phyloP scores from a whole-genome alignment of 306 rosid species.

The Begonia masoniana region DNA sequence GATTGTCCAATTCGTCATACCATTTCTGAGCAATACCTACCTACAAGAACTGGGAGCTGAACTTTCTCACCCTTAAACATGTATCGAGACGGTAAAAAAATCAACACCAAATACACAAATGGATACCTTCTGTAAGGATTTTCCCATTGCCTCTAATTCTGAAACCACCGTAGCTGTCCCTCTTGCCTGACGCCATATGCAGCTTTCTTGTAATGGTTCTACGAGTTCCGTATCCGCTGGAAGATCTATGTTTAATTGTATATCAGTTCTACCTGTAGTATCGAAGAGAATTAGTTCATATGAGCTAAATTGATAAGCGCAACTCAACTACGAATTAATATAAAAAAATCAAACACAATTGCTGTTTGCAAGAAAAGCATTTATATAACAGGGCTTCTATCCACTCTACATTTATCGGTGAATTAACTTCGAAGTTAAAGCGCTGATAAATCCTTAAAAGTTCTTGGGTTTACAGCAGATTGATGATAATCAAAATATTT shows the following conservation, averaged over 20 bases:
- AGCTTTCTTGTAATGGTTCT: constrained; percentile 63
- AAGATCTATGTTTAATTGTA: constrained; percentile 41
- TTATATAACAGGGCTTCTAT: too few relatives aligned
- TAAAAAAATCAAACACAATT: too few relatives aligned
- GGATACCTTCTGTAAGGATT: constrained; percentile 45
- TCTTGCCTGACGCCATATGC: constrained; percentile 74
- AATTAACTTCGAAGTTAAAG: too few relatives aligned
- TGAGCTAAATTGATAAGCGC: too few relatives aligned
- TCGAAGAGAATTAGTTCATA: too few relatives aligned
- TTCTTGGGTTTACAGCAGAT: too few relatives aligned
- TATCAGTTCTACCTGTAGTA: constrained; percentile 45
- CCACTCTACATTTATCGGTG: too few relatives aligned
- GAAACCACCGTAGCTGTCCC: constrained; percentile 64
- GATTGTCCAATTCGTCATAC: constrained; percentile 68
- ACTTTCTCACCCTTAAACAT: constrained; percentile 6
- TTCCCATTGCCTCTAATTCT: constrained; percentile 30
- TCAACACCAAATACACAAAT: constrained; percentile 3
- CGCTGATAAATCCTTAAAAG: too few relatives aligned
- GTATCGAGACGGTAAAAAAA: not conserved
- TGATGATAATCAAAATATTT: too few relatives aligned
- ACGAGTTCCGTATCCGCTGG: constrained; percentile 59
- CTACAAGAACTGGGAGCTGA: constrained; percentile 27
- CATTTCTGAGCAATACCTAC: constrained; percentile 72
- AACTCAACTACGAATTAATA: too few relatives aligned
- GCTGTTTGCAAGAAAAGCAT: too few relatives aligned